Conservation (phyloP, 208 protist species). For the Kentomonas sorsogonicus region DNA sequence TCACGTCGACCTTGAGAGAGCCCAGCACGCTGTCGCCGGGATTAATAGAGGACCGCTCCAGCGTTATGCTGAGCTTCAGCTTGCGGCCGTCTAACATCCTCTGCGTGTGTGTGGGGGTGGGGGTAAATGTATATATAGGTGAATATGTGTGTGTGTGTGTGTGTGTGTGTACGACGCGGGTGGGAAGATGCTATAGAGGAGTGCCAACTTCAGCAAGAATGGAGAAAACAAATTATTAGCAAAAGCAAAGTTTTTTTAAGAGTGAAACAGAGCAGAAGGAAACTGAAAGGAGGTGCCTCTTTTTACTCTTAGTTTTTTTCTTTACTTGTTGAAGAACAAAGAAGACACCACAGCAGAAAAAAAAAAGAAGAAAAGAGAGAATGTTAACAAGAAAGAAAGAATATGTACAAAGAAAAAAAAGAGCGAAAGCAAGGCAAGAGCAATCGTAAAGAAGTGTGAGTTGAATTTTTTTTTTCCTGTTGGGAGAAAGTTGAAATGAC, state of each 20-base stretch:
- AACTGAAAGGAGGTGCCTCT: not conserved
- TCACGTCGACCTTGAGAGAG: constrained; percentile 7
- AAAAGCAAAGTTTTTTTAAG: too few relatives aligned
- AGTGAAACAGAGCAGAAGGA: not conserved
- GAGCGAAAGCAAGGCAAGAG: not conserved
- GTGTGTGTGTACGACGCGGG: too few relatives aligned
- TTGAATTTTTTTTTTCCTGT: too few relatives aligned
- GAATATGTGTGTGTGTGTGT: too few relatives aligned
- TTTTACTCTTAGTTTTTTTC: not conserved
- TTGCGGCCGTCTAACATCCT: constrained; percentile 6
- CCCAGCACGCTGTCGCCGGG: constrained; percentile 18
- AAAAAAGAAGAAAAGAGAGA: constrained; percentile 5
- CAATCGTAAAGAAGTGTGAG: not conserved
- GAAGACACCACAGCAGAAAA: not conserved
- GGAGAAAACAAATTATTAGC: too few relatives aligned
- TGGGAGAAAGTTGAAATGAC: too few relatives aligned
- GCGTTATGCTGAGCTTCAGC: constrained; percentile 3
- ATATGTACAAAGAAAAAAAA: constrained; percentile 4
- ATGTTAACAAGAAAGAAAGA: constrained; percentile 1
- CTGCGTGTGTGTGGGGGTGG: too few relatives aligned
- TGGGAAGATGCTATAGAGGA: too few relatives aligned
- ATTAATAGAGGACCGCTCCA: not conserved
- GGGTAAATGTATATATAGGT: too few relatives aligned
- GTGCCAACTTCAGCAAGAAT: too few relatives aligned
- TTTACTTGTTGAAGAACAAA: not conserved